Conservation (phyloP, 1,284 basidiomycete species). For the Ceratobasidium sp. region DNA sequence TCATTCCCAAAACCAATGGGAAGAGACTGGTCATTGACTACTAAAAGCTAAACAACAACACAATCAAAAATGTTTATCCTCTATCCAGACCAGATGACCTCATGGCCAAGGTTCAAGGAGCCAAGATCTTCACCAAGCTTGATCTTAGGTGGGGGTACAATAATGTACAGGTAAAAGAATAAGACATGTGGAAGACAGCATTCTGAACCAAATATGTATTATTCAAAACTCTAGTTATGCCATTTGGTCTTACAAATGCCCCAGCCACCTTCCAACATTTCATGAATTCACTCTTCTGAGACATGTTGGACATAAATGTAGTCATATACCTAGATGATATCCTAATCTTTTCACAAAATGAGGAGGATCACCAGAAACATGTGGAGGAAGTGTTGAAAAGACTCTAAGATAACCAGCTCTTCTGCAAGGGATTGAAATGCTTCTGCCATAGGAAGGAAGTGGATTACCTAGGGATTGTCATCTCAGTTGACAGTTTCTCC, state of each 20-base stretch:
- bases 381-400: constrained; percentile 45
- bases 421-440: constrained; percentile 46
- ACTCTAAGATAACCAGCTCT: constrained; percentile 37
- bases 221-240: constrained; percentile 53
- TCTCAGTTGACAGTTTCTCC: constrained; percentile 42
- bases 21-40: constrained; percentile 40
- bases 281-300: constrained; percentile 13
- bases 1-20: constrained; percentile 56
- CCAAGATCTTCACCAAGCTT: constrained; percentile 48
- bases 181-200: constrained; percentile 51
- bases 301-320: constrained; percentile 40
- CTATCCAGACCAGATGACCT: constrained; percentile 45
- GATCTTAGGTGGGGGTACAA: constrained; percentile 49
- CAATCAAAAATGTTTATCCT: constrained; percentile 43
- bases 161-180: constrained; percentile 46
- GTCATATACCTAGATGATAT: constrained; percentile 52
- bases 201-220: constrained; percentile 51
- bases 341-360: constrained; percentile 52
- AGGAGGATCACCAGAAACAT: constrained; percentile 49
- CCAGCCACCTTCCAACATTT: constrained; percentile 50
- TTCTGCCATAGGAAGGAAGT: constrained; percentile 43
- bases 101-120: constrained; percentile 45
- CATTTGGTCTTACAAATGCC: constrained; percentile 53
- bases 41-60: neutral
- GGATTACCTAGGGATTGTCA: constrained; percentile 50